Base-by-base conservation (phyloP, 805 yeast species). In the Peterozyma toletana region DNA sequence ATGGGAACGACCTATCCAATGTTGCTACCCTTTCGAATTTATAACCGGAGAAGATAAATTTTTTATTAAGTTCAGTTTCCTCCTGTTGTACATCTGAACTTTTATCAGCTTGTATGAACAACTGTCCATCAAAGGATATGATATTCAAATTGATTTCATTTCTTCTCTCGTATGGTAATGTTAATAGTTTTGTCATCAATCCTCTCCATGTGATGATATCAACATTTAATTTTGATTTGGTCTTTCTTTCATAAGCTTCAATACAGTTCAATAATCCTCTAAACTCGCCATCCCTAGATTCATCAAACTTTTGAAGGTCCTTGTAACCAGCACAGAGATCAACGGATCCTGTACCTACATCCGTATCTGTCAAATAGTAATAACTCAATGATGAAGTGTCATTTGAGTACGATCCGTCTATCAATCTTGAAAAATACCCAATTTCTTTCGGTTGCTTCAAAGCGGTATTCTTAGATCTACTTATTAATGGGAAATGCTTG, bases 181-280 rank as follows among this genome's bases (percentile, higher is more conserved):
- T 70, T 62, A 93, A 65, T 33, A 91, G 63, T 46, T 77, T 75
- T 30, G 89, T 80, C 80, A 91, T 77, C 33, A 87, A 62, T 0
- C 97, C 98, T 53, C 97, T 71, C 75, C 86, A 88, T 0, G 96
- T 80, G 17, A 93, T 67, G 30, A 93, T 73, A 53, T 88, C 86
- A 1, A 77, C 75, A 29, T 74, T 73, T 2, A 76, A 55, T 48
- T 74, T 78, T 1, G 68, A 69, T 14, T 55, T 54, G 15, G 62
- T 56, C 9, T 54, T 49, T 46, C 66, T 60, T 60, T 93, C 98
- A 53, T 75, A 66, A 5, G 64, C 52, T 48, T 68, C 64, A 6
- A 93, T 55, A 1, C 86, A 77, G 29, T 57, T 53, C 34, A 93
- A 60, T 5, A 85, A 63, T 0, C 82, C 78, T 37, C 72, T 70